phyloP scores from a whole-genome alignment of 2,329 filamentous ascomycete genomes.

The Colletotrichum noveboracense region DNA sequence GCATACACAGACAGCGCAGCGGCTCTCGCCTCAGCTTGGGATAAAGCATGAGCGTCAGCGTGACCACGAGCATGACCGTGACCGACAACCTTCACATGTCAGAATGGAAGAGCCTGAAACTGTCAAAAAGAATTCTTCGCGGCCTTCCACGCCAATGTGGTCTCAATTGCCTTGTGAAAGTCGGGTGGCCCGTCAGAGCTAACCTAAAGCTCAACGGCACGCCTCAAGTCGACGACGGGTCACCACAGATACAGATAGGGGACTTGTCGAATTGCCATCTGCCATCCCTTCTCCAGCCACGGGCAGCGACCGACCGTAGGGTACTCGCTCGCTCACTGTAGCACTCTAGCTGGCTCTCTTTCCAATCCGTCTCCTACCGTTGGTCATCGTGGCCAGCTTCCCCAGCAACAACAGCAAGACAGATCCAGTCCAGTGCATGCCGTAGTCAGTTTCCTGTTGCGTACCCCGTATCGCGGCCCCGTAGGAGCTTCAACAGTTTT shows the following conservation, averaged over 20 bases:
- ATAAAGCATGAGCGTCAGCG: background rate
- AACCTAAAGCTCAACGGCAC: background rate
- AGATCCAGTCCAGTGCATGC: background rate
- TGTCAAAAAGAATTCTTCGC: conserved; percentile 1
- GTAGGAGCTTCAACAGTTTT: background rate
- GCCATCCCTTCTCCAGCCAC: background rate
- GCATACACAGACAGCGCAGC: background rate
- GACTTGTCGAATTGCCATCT: background rate
- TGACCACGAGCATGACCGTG: background rate
- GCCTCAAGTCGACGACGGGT: background rate
- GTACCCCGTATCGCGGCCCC: background rate
- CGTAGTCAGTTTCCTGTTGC: background rate
- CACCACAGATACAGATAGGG: background rate
- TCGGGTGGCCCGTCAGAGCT: background rate
- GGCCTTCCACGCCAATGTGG: background rate
- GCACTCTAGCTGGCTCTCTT: background rate
- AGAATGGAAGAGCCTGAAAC: conserved; percentile 15
- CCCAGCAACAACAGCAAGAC: background rate
- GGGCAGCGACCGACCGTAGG: background rate
- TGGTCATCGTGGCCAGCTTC: background rate
- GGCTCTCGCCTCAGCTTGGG: background rate
- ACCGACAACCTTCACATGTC: conserved; percentile 16
- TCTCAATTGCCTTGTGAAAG: conserved; percentile 14
- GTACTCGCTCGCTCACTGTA: background rate
- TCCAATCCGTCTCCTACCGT: background rate